Conservation (phyloP, 2,329 filamentous ascomycete species). For the Alternaria hordeiaustralica region DNA sequence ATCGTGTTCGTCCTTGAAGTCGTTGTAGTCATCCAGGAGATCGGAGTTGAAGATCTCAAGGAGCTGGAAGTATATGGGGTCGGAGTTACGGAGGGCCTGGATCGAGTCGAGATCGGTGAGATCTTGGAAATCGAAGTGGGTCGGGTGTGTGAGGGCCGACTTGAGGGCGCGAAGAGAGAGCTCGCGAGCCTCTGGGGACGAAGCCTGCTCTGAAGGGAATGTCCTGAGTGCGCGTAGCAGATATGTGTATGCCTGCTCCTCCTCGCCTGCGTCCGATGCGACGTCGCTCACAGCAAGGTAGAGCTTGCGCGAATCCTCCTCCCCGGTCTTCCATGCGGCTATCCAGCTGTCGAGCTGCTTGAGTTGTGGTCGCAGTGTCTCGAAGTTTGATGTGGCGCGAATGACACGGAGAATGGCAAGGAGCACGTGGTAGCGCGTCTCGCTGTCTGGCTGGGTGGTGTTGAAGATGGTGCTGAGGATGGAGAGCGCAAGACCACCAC, state of each 20-base stretch:
- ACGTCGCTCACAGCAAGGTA: conserved; percentile 83
- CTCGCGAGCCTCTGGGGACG: conserved; percentile 61
- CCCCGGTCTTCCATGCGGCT: conserved; percentile 78
- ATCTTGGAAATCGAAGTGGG: conserved; percentile 76
- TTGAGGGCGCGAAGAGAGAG: conserved; percentile 70
- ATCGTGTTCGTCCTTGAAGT: conserved; percentile 91
- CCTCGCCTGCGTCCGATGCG: conserved; percentile 78
- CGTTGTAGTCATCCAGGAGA: conserved; percentile 91
- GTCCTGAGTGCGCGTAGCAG: conserved; percentile 78
- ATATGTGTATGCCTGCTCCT: conserved; percentile 77
- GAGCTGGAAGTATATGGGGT: conserved; percentile 85
- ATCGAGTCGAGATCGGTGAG: conserved; percentile 75
- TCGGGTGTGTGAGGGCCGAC: conserved; percentile 68
- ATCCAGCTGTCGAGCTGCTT: conserved; percentile 85
- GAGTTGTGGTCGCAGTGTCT: conserved; percentile 82
- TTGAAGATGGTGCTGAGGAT: conserved; percentile 97
- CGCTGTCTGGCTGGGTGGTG: conserved; percentile 74
- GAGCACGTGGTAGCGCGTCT: conserved; percentile 88
- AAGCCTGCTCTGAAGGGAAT: conserved; percentile 67
- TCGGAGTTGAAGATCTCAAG: conserved; percentile 96
- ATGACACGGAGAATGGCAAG: conserved; percentile 86
- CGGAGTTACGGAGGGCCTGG: conserved; percentile 83
- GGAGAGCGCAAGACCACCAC: conserved; percentile 83
- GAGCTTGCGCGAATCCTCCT: conserved; percentile 83
- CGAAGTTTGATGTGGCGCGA: conserved; percentile 71